Conservation (phyloP, 768 basidiomycete genomes). For the Hirschioporus abietinus region DNA sequence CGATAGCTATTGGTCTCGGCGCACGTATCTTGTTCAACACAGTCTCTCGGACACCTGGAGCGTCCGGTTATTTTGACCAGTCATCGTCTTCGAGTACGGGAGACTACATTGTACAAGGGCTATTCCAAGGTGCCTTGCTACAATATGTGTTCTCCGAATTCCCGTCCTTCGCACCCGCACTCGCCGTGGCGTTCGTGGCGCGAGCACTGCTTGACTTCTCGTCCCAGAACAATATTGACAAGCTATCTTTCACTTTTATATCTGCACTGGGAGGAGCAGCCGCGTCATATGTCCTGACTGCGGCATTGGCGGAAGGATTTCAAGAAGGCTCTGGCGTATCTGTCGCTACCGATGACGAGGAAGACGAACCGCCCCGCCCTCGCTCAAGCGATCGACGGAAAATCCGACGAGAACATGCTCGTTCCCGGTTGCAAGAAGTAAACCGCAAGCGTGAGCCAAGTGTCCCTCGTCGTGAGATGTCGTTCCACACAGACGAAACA, state of each 20-base stretch:
- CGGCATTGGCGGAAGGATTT: neutral
- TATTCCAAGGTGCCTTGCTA: slow-evolving; percentile 2
- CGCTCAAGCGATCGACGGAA: slow-evolving; percentile 4
- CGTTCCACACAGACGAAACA: slow-evolving; percentile 1
- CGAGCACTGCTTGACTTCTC: neutral
- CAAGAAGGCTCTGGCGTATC: neutral
- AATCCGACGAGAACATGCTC: slow-evolving; percentile 4
- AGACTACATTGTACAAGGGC: neutral
- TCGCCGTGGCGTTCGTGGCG: slow-evolving; percentile 1
- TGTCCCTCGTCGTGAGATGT: neutral
- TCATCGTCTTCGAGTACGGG: neutral
- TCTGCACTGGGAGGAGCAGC: neutral
- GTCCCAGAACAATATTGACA: neutral
- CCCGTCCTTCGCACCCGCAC: neutral
- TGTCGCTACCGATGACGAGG: neutral
- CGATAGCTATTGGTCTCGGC: slow-evolving; percentile 70
- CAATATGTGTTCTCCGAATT: neutral
- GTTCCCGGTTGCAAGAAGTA: neutral
- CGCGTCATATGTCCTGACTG: neutral
- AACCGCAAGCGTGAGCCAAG: neutral
- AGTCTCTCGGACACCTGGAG: slow-evolving; percentile 29
- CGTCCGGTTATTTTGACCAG: neutral
- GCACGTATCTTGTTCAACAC: slow-evolving; percentile 66
- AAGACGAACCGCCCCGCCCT: neutral
- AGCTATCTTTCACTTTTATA: neutral